Conservation (phyloP, 176 grass and related monocot genomes). For the Aegilops bicornis region DNA sequence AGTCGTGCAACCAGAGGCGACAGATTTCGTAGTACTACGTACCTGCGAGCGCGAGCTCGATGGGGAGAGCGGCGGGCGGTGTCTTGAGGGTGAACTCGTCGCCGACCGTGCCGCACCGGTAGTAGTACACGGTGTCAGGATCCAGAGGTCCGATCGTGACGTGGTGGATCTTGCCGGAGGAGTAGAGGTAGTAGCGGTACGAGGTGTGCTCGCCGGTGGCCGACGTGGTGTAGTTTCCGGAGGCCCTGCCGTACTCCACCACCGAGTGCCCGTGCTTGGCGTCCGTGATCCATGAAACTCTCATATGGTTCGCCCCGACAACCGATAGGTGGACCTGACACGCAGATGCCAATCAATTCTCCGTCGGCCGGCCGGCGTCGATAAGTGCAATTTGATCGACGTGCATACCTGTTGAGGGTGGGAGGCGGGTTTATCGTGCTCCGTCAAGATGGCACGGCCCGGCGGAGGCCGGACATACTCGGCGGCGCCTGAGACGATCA, state of each 20-base stretch:
- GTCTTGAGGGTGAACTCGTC: slow-evolving; percentile 77
- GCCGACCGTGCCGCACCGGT: slow-evolving; percentile 60
- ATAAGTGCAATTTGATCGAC: not conserved
- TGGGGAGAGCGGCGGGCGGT: slow-evolving; percentile 55
- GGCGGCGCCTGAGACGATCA: not conserved
- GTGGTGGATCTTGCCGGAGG: slow-evolving; percentile 93
- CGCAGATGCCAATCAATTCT: not conserved
- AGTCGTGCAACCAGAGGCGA: not conserved
- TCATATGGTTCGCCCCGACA: slow-evolving; percentile 43
- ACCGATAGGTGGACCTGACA: slow-evolving; percentile 66
- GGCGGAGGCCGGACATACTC: slow-evolving; percentile 55
- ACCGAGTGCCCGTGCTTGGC: slow-evolving; percentile 53
- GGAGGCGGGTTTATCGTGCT: slow-evolving; percentile 41
- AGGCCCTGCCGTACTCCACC: slow-evolving; percentile 62
- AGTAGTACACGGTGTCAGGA: slow-evolving; percentile 71
- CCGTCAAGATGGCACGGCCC: slow-evolving; percentile 48
- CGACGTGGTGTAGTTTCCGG: slow-evolving; percentile 50
- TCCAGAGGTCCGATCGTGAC: slow-evolving; percentile 79
- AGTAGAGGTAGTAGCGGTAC: slow-evolving; percentile 80
- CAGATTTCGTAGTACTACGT: not conserved
- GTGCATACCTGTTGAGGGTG: slow-evolving; percentile 74
- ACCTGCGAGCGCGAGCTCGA: slow-evolving; percentile 70
- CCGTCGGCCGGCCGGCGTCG: not conserved
- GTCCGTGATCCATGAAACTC: slow-evolving; percentile 78
- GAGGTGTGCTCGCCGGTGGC: slow-evolving; percentile 66